phyloP scores from a whole-genome alignment of 2,329 filamentous ascomycete species.

The Fusarium nisikadoi region DNA sequence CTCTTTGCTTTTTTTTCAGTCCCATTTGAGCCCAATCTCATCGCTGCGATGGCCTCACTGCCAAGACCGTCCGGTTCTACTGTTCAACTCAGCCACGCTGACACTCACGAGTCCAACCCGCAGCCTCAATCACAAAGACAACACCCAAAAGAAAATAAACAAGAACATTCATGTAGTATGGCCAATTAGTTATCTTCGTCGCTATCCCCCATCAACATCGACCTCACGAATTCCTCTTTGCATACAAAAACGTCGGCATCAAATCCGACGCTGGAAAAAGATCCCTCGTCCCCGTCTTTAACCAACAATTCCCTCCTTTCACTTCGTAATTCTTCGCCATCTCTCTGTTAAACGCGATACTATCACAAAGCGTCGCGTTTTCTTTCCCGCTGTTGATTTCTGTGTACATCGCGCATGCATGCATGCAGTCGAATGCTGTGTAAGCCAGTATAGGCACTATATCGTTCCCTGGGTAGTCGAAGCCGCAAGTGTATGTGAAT shows the following conservation, averaged over 20 bases:
- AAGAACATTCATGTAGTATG: rapidly evolving
- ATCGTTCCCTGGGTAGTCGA: conserved; percentile 5
- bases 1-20: rapidly evolving
- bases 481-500: neutral
- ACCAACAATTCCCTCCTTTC: conserved; percentile 5
- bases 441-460: conserved; percentile 5
- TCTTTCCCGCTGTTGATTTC: neutral
- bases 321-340: neutral
- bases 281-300: neutral
- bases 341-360: neutral
- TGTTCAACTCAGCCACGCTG: neutral
- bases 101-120: neutral
- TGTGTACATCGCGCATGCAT: conserved; percentile 6
- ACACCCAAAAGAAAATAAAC: neutral
- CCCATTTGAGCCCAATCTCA: neutral
- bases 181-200: no score
- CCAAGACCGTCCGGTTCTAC: neutral
- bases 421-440: conserved; percentile 7
- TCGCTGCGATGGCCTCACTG: neutral
- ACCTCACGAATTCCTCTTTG: neutral
- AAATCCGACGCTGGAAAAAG: neutral
- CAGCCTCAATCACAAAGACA: neutral
- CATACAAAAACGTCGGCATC: conserved; percentile 10
- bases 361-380: neutral
- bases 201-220: rapidly evolving